Evolutionary conservation across 1,284 basidiomycete genomes (phyloP).

Genomic region (Hemileia vastatrix): DNA sequence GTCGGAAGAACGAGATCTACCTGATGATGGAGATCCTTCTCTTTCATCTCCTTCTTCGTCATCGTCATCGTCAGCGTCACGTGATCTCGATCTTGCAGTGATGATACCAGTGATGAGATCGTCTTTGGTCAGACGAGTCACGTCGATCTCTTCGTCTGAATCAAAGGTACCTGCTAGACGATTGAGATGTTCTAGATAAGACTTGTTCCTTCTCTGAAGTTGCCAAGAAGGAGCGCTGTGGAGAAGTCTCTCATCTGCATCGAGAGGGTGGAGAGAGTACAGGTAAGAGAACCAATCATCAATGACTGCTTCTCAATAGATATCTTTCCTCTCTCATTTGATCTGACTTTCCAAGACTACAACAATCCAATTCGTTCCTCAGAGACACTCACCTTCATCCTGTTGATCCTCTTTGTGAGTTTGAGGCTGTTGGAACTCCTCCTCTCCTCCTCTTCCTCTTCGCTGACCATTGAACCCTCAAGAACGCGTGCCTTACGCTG

Average conservation of each 20-base stretch:
- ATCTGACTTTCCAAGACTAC: too few relatives aligned
- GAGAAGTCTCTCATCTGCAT: constrained; percentile 27
- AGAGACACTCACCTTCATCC: too few relatives aligned
- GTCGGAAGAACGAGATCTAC: constrained; percentile 9
- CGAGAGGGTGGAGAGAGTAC: background rate
- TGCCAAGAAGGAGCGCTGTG: constrained; percentile 32
- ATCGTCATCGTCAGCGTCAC: constrained; percentile 9
- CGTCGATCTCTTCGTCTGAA: constrained; percentile 11
- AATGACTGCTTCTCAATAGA: too few relatives aligned
- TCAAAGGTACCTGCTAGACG: constrained; percentile 26
- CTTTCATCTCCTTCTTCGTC: constrained; percentile 8
- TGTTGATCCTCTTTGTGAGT: too few relatives aligned
- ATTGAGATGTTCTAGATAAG: constrained; percentile 30
- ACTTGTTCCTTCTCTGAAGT: constrained; percentile 30
- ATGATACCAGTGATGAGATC: constrained; percentile 34
- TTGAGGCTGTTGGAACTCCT: too few relatives aligned
- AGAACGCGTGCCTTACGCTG: too few relatives aligned
- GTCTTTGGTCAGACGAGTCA: constrained; percentile 31
- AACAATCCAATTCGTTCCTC: too few relatives aligned
- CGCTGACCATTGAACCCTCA: too few relatives aligned
- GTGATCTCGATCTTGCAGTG: constrained; percentile 26
- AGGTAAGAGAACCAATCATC: too few relatives aligned
- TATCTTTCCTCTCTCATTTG: too few relatives aligned
- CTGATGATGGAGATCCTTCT: too few relatives aligned
- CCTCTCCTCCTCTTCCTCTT: too few relatives aligned